A percentile compares a stretch with the other conserved stretches of the same genome.
Conservation (phyloP, 768 basidiomycete genomes). For the Infundibulicybe gibba region DNA sequence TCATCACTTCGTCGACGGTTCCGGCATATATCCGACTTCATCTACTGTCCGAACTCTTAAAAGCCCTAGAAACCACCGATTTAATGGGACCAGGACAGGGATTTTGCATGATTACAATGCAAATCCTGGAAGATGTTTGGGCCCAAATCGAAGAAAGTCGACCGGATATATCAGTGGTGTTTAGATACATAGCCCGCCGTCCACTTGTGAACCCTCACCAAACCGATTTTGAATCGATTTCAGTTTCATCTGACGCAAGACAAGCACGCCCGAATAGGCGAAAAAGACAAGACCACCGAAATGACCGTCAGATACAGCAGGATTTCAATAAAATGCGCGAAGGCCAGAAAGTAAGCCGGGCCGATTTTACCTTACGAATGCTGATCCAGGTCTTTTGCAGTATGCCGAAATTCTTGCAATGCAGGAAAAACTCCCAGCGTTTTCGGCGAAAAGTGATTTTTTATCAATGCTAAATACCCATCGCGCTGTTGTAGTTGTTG, state of each 20-base stretch:
- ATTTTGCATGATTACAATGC: conserved; percentile 67
- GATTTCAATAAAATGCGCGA: conserved; percentile 47
- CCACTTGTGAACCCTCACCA: conserved; percentile 14
- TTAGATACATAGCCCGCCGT: conserved; percentile 50
- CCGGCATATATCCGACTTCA: conserved; percentile 84
- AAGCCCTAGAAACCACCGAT: conserved; percentile 45
- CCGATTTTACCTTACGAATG: neutral
- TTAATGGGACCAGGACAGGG: conserved; percentile 68
- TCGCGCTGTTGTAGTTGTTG: conserved; percentile 80
- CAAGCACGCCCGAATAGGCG: neutral
- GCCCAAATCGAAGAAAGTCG: conserved; percentile 62
- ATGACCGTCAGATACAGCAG: conserved; percentile 43
- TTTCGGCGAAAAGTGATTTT: conserved; percentile 61
- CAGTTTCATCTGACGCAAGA: too few species aligned
- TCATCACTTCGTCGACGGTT: conserved; percentile 62
- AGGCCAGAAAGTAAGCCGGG: conserved; percentile 29
- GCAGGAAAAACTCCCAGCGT: conserved; percentile 74
- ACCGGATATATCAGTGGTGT: conserved; percentile 68
- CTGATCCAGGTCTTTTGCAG: conserved; percentile 12
- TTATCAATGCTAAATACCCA: conserved; percentile 51
- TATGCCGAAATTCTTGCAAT: conserved; percentile 54
- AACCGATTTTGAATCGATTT: conserved; percentile 1
- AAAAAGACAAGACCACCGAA: conserved; percentile 36
- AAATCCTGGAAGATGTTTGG: conserved; percentile 70
- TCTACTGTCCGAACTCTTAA: conserved; percentile 65